Evolutionary conservation across 1,284 basidiomycete species (phyloP), one percentile per base, ranked within the genome.

Genomic region (Heterobasidion occidentale): DNA sequence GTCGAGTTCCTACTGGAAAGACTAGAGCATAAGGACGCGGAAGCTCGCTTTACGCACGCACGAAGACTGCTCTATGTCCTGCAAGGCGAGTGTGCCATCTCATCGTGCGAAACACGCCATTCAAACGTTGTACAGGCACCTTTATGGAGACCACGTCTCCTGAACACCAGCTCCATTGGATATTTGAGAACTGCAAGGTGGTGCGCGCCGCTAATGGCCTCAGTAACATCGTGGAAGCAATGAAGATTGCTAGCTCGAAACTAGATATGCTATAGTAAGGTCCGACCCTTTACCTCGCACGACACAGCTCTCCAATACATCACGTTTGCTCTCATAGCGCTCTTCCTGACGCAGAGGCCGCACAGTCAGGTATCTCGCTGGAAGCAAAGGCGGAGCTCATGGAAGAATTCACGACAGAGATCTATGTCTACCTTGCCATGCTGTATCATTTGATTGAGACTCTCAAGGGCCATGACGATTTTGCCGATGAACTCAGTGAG

Each of bases 161-260:
- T 0, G 93, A 97, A 64, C 88, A 97, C 68, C 97, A 99, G 69
- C 73, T 99, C 48, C 91, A 95, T 62, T 96, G 94, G 90, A 91
- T 99, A 63, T 89, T 93, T 59, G 90, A 96, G 70, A 98, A 98
- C 67, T 92, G 92, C 65, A 92, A 90, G 67, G 78, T 91, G 36
- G 87, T 98, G 2, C 81, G 94, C 55, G 77, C 80, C 27, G 87
- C 89, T 0, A 94, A 97, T 67, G 96, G 95, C 15, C 72, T 98
- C 11, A 86, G 83, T 62, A 83, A 81, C 55, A 88, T 98, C 36
- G 83, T 96, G 19, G 86, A 91, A 64, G 93, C 93, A 9, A 81
- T 97, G 72, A 94, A 94, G 70, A 90, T 94, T 58, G 93, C 94
- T 1, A 87, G 87, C 59, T 84, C 86, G 53, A 92, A 95, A 65